Evolutionary conservation across 371 early-diverging fungal species (phyloP).

Genomic region (Gilbertella persicaria): DNA sequence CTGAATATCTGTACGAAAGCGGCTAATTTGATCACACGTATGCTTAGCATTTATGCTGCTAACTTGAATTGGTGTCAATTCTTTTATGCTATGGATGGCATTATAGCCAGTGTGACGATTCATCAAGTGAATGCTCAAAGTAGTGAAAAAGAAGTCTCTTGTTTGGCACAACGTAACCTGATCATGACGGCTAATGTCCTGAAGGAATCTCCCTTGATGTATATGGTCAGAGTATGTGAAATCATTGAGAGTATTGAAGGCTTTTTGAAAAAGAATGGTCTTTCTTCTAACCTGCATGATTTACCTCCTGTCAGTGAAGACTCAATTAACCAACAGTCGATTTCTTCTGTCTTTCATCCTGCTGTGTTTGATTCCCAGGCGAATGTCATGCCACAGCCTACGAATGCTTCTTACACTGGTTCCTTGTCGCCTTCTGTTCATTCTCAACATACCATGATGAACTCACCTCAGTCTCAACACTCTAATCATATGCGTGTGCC

Average conservation of each 20-base stretch:
- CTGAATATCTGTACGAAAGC: constrained; percentile 36
- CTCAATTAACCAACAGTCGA: constrained; percentile 47
- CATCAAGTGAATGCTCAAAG: constrained; percentile 50
- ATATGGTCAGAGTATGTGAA: constrained; percentile 52
- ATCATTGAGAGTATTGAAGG: constrained; percentile 52
- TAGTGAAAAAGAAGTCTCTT: constrained; percentile 39
- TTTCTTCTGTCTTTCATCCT: constrained; percentile 28
- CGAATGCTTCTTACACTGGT: background rate
- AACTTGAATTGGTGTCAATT: constrained; percentile 49
- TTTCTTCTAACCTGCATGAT: constrained; percentile 28
- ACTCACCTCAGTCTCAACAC: constrained; percentile 27
- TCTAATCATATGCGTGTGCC: constrained; percentile 19
- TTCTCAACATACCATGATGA: constrained; percentile 25
- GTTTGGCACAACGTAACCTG: constrained; percentile 42
- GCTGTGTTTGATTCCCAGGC: constrained; percentile 14
- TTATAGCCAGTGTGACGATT: constrained; percentile 44
- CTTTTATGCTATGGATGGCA: constrained; percentile 45
- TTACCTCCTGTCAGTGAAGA: constrained; percentile 42
- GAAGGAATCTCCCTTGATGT: constrained; percentile 43
- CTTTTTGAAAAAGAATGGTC: constrained; percentile 26
- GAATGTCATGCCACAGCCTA: background rate
- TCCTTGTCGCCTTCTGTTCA: constrained; percentile 23
- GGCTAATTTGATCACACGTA: constrained; percentile 37
- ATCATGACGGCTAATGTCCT: constrained; percentile 42
- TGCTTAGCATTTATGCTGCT: constrained; percentile 40